Base-by-base conservation (phyloP, 441 rosid genomes). In the Erodium moschatum region DNA sequence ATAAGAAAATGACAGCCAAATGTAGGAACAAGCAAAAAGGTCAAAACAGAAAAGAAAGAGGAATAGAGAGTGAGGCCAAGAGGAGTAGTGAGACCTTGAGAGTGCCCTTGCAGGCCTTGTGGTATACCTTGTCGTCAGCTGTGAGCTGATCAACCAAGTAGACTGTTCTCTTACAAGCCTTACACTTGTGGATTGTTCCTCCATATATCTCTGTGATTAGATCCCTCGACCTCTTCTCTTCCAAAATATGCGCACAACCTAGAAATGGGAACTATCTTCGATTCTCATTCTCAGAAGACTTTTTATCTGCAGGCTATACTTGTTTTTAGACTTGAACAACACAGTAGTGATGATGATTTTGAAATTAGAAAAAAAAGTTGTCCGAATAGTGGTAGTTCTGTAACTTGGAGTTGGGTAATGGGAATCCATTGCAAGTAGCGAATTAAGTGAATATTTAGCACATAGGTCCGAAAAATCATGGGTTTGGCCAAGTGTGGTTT, bases 21-120 rank as follows among this genome's bases (percentile, higher is more conserved):
- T 48, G 5, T 48, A 48, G 11, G 54, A 48, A 48, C 16, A 48
- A 56, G 19, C 62, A 56, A 19, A 56, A 56, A 56, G 62, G 54
- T 56, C 27, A 19, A 56, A 56, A 54, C 62, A 56, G 62, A 56
- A 56, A 18, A 18, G 62, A 56, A 20, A 8, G 62, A 48, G 29
- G 8, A 16, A 31, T 29, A 21, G 65, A 24, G 13, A 27, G 33
- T 0, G 33, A 18, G 65, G 21, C 27, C 27, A 24, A 24, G 27
- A 3, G 13, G n/a, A 13, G 16, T 48, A 48, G n/a, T n/a, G 7
- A 29, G 31, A 74, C 77, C 74, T 74, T 74, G 66, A 74, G 74
- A 13, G 77, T 74, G 65, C 74, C 66, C 61, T 75, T 75, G 68
- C 78, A 70, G 70, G 78, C 65, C 71, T 70, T 75, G 64, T 75